Base-by-base conservation (phyloP, 768 basidiomycete species). In the Boletus edulis region DNA sequence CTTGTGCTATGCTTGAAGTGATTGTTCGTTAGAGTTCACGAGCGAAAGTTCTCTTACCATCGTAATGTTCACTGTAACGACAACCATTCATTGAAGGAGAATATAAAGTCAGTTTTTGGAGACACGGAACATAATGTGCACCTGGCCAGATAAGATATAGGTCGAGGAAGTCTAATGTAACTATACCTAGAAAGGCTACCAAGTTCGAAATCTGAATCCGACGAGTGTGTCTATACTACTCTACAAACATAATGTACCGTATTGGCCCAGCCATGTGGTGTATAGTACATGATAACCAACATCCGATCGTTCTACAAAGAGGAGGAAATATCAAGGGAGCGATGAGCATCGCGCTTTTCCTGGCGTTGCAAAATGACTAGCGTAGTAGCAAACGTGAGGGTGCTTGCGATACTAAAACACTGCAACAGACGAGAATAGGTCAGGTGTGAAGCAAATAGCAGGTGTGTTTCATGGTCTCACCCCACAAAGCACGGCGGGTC, bases 401-500 rank as follows among this genome's bases (percentile, higher is more conserved):
- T 56, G 46, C 67, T 56, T 24, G 57, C 54, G 46, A 67, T 11
- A 42, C 46, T 54, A 24, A 67, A 47, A 48, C 52, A 56, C 64
- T 67, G 27, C 10, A 18, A 41, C n/a, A 40, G 5, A 42, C 34
- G 6, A 35, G 34, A 38, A 38, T 40, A 22, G 18, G 32, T 61
- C 52, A 62, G 48, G 22, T 5, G 29, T n/a, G 32, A 38, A 24
- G 42, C 6, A 35, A 20, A 40, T 15, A 42, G 9, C 22, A 43
- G n/a, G 3, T n/a, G 18, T 47, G 20, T 5, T 15, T 45, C 20
- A 45, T 34, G 42, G 15, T 46, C 62, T 55, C 57, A 75, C 69
- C 51, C 81, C 83, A 38, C 78, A 72, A 58, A 83, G 81, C 18
- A 82, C 54, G 9, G 77, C 76, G 5, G 83, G 80, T 44, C 73